Evolutionary conservation across 441 rosid genomes (phyloP).

Genomic region (Adansonia grandidieri): DNA sequence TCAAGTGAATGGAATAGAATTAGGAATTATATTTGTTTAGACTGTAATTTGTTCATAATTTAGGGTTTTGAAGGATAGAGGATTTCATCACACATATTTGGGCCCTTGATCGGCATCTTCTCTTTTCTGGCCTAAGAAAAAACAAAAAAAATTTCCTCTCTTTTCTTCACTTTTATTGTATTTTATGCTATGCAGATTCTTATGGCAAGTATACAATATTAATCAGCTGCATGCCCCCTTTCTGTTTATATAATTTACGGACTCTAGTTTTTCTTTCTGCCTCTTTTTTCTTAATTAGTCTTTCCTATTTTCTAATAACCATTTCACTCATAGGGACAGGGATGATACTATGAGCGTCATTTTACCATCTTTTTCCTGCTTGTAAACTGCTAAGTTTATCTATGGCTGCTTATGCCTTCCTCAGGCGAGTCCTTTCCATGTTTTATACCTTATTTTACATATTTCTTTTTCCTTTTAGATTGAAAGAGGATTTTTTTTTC

Average conservation of each 20-base stretch:
- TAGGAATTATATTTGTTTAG: conserved; percentile 10
- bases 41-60: neutral
- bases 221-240: neutral
- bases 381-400: neutral
- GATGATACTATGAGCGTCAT: neutral
- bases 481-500: no score
- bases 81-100: conserved; percentile 1
- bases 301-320: neutral
- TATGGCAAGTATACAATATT: neutral
- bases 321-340: neutral
- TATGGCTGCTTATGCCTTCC: neutral
- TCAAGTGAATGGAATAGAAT: neutral
- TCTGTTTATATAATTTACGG: neutral
- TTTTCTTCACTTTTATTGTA: neutral
- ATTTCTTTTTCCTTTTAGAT: no score
- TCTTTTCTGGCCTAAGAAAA: neutral
- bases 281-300: neutral
- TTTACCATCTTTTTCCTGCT: neutral
- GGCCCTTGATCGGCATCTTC: neutral
- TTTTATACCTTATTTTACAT: neutral
- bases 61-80: conserved; percentile 1
- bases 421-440: neutral
- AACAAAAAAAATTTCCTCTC: neutral
- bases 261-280: neutral
- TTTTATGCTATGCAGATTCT: neutral